Percentiles rank a stretch among this genome's conserved stretches.
Conservation (phyloP, 75 land plant species). For the Gnetum montanum region DNA sequence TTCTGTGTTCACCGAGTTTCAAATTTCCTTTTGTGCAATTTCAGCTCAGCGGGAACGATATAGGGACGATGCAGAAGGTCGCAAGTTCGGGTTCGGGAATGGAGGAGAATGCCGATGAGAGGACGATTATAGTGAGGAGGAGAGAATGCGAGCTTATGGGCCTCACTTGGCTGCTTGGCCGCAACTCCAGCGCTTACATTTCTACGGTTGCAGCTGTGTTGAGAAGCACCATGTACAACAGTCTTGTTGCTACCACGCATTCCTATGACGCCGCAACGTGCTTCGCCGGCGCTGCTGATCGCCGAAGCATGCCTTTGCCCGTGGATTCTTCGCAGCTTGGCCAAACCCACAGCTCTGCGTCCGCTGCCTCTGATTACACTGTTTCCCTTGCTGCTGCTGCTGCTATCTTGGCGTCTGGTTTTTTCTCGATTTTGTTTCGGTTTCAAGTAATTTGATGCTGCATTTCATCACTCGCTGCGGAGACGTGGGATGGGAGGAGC, state of each 20-base stretch:
- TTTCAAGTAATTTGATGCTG: too few species aligned
- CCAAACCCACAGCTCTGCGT: not conserved
- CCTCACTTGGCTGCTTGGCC: constrained; percentile 58
- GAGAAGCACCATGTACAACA: constrained; percentile 34
- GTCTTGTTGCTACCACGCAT: too few species aligned
- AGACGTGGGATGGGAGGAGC: too few species aligned
- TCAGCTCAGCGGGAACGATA: constrained; percentile 1
- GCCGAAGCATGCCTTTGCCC: constrained; percentile 66
- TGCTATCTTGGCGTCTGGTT: too few species aligned
- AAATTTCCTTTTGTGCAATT: not conserved
- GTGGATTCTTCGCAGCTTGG: constrained; percentile 22
- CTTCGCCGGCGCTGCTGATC: not conserved
- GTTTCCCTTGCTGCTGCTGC: too few species aligned
- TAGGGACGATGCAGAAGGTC: not conserved
- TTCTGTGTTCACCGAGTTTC: not conserved
- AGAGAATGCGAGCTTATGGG: constrained; percentile 66
- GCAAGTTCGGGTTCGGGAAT: not conserved
- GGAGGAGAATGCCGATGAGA: constrained; percentile 4
- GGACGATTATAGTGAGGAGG: constrained; percentile 21
- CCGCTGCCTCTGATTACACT: too few species aligned
- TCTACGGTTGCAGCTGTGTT: constrained; percentile 39
- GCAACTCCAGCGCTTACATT: constrained; percentile 43
- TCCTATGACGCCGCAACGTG: not conserved
- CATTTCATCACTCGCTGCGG: too few species aligned
- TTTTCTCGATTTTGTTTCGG: too few species aligned